Evolutionary conservation across 2,329 filamentous ascomycete genomes (phyloP).

Genomic region (Fusarium acutatum): DNA sequence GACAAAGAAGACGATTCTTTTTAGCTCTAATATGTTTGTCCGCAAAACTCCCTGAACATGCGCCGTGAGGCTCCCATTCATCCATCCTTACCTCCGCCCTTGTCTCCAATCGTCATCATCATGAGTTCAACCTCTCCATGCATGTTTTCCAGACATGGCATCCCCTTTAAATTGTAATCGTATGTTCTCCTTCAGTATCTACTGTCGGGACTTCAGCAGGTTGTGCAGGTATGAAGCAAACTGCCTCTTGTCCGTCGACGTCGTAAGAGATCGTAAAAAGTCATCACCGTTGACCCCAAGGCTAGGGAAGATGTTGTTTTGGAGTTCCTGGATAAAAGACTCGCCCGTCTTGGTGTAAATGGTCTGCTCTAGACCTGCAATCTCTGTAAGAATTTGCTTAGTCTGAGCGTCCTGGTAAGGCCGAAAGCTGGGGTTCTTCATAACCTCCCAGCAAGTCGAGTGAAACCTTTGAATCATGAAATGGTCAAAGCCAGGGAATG

Average conservation of each 20-base stretch:
- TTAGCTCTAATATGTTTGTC: constrained; percentile 43
- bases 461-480: constrained; percentile 94
- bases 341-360: constrained; percentile 92
- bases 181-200: constrained; percentile 13
- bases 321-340: constrained; percentile 76
- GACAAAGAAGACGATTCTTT: constrained; percentile 42
- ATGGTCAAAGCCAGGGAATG: constrained; percentile 86
- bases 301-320: constrained; percentile 68
- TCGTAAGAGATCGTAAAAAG: constrained; percentile 67
- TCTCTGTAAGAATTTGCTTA: constrained; percentile 86
- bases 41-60: constrained; percentile 43
- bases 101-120: constrained; percentile 20
- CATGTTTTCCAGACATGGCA: not conserved
- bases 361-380: constrained; percentile 84
- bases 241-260: constrained; percentile 65
- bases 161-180: not conserved
- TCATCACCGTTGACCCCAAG: constrained; percentile 70
- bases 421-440: constrained; percentile 81
- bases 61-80: constrained; percentile 39
- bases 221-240: constrained; percentile 72
- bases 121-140: constrained; percentile 17
- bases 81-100: constrained; percentile 11
- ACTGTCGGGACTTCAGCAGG: constrained; percentile 59
- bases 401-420: constrained; percentile 84
- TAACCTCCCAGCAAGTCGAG: constrained; percentile 87